phyloP scores from a whole-genome alignment of 495 filamentous ascomycete genomes.

The Aspergillus sclerotiicarbonarius region DNA sequence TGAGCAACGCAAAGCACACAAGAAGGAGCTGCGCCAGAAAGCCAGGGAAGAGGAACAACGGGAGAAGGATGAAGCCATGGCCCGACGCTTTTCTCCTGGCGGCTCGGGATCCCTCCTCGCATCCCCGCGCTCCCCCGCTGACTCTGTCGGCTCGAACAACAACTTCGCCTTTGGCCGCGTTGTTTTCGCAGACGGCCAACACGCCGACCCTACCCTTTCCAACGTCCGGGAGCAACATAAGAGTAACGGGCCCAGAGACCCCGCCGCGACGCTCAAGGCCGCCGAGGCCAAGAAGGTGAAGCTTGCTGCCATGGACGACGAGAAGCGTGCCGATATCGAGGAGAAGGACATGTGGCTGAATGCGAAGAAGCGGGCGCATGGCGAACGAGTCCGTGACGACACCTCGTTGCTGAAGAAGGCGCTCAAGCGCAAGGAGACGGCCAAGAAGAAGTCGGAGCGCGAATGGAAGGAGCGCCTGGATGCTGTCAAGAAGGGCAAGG shows the following conservation, averaged over 20 bases:
- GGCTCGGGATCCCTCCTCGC: constrained; percentile 55
- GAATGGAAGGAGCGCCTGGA: constrained; percentile 86
- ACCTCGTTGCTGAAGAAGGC: constrained; percentile 90
- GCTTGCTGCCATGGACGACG: constrained; percentile 64
- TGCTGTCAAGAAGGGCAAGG: constrained; percentile 70
- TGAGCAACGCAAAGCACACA: constrained; percentile 77
- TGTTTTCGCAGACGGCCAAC: constrained; percentile 79
- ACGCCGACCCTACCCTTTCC: constrained; percentile 64
- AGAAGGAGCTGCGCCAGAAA: constrained; percentile 72
- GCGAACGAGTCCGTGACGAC: constrained; percentile 88
- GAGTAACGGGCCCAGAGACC: constrained; percentile 71
- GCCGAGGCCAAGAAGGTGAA: constrained; percentile 73
- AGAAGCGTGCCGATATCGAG: constrained; percentile 77
- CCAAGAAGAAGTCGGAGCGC: constrained; percentile 83
- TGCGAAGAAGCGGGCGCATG: constrained; percentile 82
- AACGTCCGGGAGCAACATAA: constrained; percentile 59
- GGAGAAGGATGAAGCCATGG: constrained; percentile 65
- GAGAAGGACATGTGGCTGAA: constrained; percentile 95
- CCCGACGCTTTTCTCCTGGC: constrained; percentile 50
- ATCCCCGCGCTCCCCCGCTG: constrained; percentile 51
- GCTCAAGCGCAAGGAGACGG: constrained; percentile 84
- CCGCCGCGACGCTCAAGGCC: constrained; percentile 67
- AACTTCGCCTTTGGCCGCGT: constrained; percentile 87
- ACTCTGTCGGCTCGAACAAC: constrained; percentile 45
- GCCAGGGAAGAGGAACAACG: constrained; percentile 73